phyloP scores from a whole-genome alignment of 2,329 filamentous ascomycete genomes.

The Epichloe amarillans region DNA sequence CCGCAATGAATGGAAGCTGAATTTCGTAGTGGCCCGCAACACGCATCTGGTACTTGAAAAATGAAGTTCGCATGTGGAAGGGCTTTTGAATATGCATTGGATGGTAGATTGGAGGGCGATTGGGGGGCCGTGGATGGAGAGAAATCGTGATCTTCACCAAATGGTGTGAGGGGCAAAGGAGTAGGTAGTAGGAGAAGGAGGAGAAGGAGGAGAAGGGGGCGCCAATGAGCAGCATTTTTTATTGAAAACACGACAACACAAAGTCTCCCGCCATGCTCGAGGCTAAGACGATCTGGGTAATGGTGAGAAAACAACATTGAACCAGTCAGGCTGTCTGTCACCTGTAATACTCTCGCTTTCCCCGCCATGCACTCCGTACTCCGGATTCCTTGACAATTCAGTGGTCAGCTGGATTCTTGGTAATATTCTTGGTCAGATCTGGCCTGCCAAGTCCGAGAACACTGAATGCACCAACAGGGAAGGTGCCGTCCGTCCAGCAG shows the following conservation, averaged over 20 bases:
- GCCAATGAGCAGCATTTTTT: background rate
- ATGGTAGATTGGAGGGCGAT: constrained; percentile 8
- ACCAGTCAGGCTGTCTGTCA: background rate
- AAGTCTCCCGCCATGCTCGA: background rate
- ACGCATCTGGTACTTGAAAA: constrained; percentile 46
- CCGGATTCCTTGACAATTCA: no score
- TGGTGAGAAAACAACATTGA: no score
- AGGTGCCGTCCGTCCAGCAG: no score
- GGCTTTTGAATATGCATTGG: constrained; percentile 45
- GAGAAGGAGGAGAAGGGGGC: background rate
- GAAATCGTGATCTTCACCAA: constrained; percentile 5
- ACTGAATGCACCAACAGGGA: no score
- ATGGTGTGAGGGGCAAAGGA: constrained; percentile 7
- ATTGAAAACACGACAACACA: background rate
- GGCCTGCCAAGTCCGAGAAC: no score
- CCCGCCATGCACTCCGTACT: no score
- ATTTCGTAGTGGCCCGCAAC: constrained; percentile 34
- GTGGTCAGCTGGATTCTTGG: no score
- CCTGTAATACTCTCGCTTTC: no score
- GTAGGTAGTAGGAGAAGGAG: background rate
- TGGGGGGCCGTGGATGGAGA: constrained; percentile 6
- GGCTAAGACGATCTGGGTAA: background rate
- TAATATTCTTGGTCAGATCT: no score
- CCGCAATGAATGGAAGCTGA: constrained; percentile 34
- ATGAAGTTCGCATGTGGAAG: constrained; percentile 30